Conservation (phyloP, 208 protist species). For the Paratrypanosoma confusum region DNA sequence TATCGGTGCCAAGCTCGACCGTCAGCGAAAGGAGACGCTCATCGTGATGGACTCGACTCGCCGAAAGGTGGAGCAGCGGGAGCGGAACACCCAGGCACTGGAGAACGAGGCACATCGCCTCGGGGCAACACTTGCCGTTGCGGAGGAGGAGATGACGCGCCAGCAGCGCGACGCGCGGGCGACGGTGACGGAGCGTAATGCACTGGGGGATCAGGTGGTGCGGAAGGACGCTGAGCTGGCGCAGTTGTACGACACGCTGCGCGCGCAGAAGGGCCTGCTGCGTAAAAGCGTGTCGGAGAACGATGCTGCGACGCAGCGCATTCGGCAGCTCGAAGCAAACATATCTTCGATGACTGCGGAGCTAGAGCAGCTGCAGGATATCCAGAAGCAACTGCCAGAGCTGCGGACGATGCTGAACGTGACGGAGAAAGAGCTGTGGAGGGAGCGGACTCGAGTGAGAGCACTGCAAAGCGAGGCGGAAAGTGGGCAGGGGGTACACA, state of each 20-base stretch:
- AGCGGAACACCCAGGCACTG: constrained; percentile 26
- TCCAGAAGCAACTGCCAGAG: constrained; percentile 41
- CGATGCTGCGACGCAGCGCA: constrained; percentile 50
- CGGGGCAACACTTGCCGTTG: constrained; percentile 86
- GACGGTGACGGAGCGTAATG: constrained; percentile 93
- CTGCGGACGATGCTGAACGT: constrained; percentile 55
- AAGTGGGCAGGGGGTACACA: constrained; percentile 91
- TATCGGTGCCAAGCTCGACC: constrained; percentile 25
- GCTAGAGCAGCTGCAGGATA: constrained; percentile 34
- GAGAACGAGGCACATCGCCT: constrained; percentile 84
- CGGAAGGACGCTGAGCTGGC: constrained; percentile 90
- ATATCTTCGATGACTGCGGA: constrained; percentile 30
- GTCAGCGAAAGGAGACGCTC: constrained; percentile 42
- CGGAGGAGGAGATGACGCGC: constrained; percentile 67
- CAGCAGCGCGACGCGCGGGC: constrained; percentile 88
- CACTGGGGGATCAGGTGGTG: constrained; percentile 90
- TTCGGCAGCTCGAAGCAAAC: constrained; percentile 57
- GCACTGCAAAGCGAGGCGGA: constrained; percentile 92
- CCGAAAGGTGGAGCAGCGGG: constrained; percentile 19
- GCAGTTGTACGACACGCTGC: constrained; percentile 95
- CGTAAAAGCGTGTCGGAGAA: constrained; percentile 92
- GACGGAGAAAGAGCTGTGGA: constrained; percentile 40
- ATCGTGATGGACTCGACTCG: constrained; percentile 32
- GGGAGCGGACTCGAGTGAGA: constrained; percentile 73
- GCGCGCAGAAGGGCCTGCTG: constrained; percentile 88